Percentiles rank a stretch among this genome's conserved stretches.
These are phyloP conservation scores for Mrakia frigida DNA, from an alignment of 768 basidiomycete genomes.

Conservation along the genomic window DNA sequence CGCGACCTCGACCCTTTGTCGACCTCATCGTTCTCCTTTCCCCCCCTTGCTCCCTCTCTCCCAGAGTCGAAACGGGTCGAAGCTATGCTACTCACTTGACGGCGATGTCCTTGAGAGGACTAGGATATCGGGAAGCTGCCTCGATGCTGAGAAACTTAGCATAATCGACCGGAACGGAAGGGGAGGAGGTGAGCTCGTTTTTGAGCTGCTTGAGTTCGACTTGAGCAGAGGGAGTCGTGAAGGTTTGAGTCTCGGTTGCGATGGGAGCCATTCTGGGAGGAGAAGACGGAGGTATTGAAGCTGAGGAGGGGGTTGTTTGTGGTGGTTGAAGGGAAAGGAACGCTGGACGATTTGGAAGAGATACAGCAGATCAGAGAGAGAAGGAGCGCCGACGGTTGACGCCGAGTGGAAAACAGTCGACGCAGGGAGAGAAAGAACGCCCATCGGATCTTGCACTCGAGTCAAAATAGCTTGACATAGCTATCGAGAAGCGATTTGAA, in stretches of 20 bases:
- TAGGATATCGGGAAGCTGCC: conserved; percentile 4
- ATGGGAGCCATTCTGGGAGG: neutral
- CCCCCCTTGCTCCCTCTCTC: too few species aligned
- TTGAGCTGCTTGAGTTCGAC: conserved; percentile 19
- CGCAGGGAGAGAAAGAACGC: too few species aligned
- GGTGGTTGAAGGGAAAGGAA: neutral
- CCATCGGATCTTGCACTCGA: too few species aligned
- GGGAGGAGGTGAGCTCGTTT: neutral
- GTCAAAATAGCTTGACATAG: too few species aligned
- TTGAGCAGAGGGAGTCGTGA: conserved; percentile 2
- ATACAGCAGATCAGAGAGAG: neutral
- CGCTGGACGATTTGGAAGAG: neutral
- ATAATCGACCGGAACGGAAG: neutral
- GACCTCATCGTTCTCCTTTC: neutral
- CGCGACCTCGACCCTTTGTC: too few species aligned
- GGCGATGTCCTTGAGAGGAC: conserved; percentile 24
- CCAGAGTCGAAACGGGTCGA: too few species aligned
- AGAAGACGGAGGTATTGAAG: neutral
- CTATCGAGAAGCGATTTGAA: too few species aligned
- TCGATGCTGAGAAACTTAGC: conserved; percentile 5
- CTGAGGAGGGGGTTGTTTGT: neutral
- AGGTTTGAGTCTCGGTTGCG: neutral
- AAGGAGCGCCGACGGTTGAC: too few species aligned
- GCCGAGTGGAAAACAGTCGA: too few species aligned
- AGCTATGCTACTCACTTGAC: conserved; percentile 14